These are phyloP conservation scores for Rhodamnia argentea DNA, from an alignment of 345 rosid genomes.

Conservation along the genomic window DNA sequence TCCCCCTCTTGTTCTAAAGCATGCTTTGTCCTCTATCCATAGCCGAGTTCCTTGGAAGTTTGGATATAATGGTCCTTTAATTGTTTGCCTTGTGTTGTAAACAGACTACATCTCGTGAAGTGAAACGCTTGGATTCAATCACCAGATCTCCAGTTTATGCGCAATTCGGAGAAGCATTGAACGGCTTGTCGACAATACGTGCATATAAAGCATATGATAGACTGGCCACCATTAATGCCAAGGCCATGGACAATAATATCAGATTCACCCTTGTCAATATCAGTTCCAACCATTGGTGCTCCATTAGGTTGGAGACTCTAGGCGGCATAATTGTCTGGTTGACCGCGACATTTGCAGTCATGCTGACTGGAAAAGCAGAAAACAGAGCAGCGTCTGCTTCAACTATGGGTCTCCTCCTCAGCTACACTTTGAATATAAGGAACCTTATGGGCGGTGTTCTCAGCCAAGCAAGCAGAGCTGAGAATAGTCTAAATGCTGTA, in stretches of 20 bases:
- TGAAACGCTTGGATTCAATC: slow-evolving; percentile 84
- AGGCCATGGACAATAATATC: slow-evolving; percentile 84
- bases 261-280: slow-evolving; percentile 77
- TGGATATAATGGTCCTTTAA: neutral
- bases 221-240: slow-evolving; percentile 68
- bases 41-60: neutral
- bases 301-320: slow-evolving; percentile 68
- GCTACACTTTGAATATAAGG: slow-evolving; percentile 79
- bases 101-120: slow-evolving; percentile 90
- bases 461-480: slow-evolving; percentile 88
- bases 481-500: slow-evolving; percentile 89
- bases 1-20: neutral
- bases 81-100: neutral
- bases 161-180: slow-evolving; percentile 92
- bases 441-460: slow-evolving; percentile 63
- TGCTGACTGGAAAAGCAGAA: slow-evolving; percentile 56
- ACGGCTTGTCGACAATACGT: slow-evolving; percentile 78
- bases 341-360: slow-evolving; percentile 81
- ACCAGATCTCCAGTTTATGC: slow-evolving; percentile 89
- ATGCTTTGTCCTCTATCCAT: neutral
- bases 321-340: slow-evolving; percentile 96
- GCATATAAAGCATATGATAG: slow-evolving; percentile 90
- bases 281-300: slow-evolving; percentile 83
- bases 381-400: slow-evolving; percentile 69
- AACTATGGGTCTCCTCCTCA: slow-evolving; percentile 90